phyloP scores from a whole-genome alignment of 2,329 filamentous ascomycete species.

The Fusarium marasasianum region DNA sequence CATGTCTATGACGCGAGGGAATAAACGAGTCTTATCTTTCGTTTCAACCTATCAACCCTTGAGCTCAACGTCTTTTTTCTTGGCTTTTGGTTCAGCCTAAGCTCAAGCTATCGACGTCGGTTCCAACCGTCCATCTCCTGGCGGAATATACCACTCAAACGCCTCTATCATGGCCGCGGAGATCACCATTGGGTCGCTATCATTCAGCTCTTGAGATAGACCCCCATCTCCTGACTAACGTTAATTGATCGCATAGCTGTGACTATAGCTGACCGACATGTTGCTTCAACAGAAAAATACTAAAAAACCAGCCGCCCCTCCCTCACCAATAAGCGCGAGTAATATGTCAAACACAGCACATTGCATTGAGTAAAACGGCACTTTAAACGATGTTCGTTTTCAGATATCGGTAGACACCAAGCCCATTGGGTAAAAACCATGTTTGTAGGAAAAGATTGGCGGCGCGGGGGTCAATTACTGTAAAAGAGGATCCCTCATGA shows the following conservation, averaged over 20 bases:
- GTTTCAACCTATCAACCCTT: conserved; percentile 1
- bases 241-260: conserved; percentile 2
- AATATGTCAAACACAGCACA: conserved; percentile 33
- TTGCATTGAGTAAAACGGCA: conserved; percentile 34
- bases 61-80: neutral
- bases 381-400: conserved; percentile 20
- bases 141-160: neutral
- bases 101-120: neutral
- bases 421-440: conserved; percentile 33
- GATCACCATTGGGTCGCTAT: conserved; percentile 4
- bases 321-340: conserved; percentile 26
- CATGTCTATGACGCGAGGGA: conserved; percentile 33
- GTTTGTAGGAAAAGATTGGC: conserved; percentile 6
- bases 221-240: conserved; percentile 25
- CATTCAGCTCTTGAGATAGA: conserved; percentile 16
- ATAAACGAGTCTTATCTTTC: conserved; percentile 21
- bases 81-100: conserved; percentile 14
- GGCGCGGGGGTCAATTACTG: conserved; percentile 23
- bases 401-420: conserved; percentile 35
- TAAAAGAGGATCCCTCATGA: conserved; percentile 21
- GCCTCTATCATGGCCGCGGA: conserved; percentile 16
- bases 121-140: conserved; percentile 7
- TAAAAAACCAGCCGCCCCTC: conserved; percentile 27
- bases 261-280: conserved; percentile 29
- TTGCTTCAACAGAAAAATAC: conserved; percentile 32